Evolutionary conservation across 1,284 basidiomycete genomes (phyloP).

Genomic region (Cutaneotrichosporon sp.): DNA sequence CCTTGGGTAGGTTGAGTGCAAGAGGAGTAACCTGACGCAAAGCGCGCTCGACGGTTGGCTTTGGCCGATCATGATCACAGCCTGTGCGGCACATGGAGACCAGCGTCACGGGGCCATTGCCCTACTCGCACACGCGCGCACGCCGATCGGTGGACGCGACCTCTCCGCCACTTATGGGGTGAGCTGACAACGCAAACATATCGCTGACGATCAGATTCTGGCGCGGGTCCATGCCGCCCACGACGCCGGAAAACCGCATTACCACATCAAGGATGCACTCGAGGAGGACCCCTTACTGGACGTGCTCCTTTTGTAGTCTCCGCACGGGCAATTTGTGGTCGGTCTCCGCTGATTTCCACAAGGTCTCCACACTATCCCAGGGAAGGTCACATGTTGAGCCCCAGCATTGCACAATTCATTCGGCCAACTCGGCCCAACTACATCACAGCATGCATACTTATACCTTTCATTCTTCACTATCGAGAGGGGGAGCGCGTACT

Average conservation of each 20-base stretch:
- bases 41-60: conserved; percentile 7
- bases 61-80: conserved; percentile 6
- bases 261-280: conserved; percentile 7
- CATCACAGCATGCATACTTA: no score
- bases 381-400: no score
- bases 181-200: neutral
- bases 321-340: no score
- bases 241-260: neutral
- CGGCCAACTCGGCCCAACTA: no score
- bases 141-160: neutral
- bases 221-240: neutral
- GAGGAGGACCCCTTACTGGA: conserved; percentile 6
- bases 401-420: no score
- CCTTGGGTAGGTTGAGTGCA: neutral
- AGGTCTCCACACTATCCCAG: no score
- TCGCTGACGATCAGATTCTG: neutral
- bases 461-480: no score
- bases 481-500: no score
- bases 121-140: neutral
- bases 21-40: no score
- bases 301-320: conserved; percentile 4
- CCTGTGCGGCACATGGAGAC: neutral
- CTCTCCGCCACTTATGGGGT: neutral
- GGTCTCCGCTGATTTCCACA: no score
- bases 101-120: neutral